Conservation (phyloP, 1,284 basidiomycete genomes). For the Abortiporus biennis region DNA sequence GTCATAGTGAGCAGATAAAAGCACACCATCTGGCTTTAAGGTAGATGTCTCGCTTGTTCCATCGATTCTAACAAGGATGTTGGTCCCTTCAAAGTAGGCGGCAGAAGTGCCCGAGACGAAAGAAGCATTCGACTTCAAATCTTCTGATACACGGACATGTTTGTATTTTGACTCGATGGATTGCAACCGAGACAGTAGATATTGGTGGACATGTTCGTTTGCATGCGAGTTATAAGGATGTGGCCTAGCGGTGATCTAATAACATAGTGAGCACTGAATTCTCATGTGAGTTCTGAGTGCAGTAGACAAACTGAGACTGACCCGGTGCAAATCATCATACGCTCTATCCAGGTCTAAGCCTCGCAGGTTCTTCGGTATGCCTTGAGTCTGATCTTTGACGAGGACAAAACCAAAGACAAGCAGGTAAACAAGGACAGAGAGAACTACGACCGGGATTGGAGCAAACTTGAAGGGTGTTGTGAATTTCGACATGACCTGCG, state of each 20-base stretch:
- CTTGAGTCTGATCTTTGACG: slow-evolving; percentile 46
- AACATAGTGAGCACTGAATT: background rate
- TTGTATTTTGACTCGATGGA: slow-evolving; percentile 36
- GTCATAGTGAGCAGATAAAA: slow-evolving; percentile 80
- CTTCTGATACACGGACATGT: slow-evolving; percentile 45
- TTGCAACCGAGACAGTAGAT: slow-evolving; percentile 49
- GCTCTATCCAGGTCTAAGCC: slow-evolving; percentile 54
- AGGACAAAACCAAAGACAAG: slow-evolving; percentile 47
- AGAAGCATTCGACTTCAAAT: slow-evolving; percentile 52
- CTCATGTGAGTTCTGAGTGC: background rate
- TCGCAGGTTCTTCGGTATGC: slow-evolving; percentile 37
- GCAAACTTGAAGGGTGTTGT: slow-evolving; percentile 19
- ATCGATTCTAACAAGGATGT: slow-evolving; percentile 64
- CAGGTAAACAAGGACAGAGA: slow-evolving; percentile 46
- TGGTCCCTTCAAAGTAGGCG: slow-evolving; percentile 68
- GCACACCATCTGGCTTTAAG: slow-evolving; percentile 40
- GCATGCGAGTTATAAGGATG: slow-evolving; percentile 74
- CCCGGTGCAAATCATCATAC: slow-evolving; percentile 54
- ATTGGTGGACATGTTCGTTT: slow-evolving; percentile 59
- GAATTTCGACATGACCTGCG: background rate
- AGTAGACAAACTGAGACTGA: slow-evolving; percentile 23
- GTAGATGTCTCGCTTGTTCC: slow-evolving; percentile 34
- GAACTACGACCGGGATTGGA: slow-evolving; percentile 40
- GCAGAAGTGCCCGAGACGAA: slow-evolving; percentile 30
- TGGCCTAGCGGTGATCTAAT: slow-evolving; percentile 60